A percentile compares a stretch with the other conserved stretches of the same genome.
These are phyloP conservation scores for Quercus berberidifolia DNA, from an alignment of 306 rosid genomes.

Conservation along the genomic window DNA sequence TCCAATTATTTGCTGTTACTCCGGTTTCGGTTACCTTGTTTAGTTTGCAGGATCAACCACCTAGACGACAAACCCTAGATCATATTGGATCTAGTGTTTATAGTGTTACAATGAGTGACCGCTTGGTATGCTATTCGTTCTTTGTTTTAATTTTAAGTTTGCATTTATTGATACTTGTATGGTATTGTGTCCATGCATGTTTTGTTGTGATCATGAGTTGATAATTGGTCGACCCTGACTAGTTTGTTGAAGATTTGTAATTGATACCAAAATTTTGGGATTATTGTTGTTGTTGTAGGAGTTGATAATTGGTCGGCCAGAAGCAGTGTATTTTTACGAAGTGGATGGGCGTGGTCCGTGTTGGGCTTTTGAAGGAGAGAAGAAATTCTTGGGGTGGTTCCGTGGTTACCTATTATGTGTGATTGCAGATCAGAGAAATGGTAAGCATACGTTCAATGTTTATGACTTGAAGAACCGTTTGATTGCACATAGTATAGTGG, in stretches of 20 bases:
- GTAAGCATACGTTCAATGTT: constrained; percentile 73
- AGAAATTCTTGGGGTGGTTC: constrained; percentile 91
- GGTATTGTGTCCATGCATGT: constrained; percentile 9
- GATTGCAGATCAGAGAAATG: constrained; percentile 87
- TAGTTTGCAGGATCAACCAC: constrained; percentile 70
- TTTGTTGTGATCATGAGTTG: constrained; percentile 56
- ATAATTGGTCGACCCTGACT: constrained; percentile 72
- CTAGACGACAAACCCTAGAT: constrained; percentile 88
- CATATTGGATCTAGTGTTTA: constrained; percentile 78
- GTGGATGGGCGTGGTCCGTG: constrained; percentile 99
- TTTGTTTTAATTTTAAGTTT: constrained; percentile 3
- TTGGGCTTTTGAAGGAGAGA: constrained; percentile 99
- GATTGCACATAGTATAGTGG: constrained; percentile 79
- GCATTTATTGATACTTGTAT: background rate
- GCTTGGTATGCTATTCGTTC: constrained; percentile 50
- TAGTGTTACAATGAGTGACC: constrained; percentile 92
- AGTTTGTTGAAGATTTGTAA: no score
- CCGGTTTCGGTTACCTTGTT: constrained; percentile 83
- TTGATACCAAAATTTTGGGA: no score
- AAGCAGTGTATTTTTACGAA: constrained; percentile 95
- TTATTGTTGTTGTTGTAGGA: constrained; percentile 33
- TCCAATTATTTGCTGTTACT: constrained; percentile 85
- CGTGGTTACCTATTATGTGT: constrained; percentile 96
- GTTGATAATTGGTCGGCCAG: constrained; percentile 88
- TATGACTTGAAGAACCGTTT: constrained; percentile 91